Base-by-base conservation (phyloP, 345 rosid species). In the Lepidium aucheri region DNA sequence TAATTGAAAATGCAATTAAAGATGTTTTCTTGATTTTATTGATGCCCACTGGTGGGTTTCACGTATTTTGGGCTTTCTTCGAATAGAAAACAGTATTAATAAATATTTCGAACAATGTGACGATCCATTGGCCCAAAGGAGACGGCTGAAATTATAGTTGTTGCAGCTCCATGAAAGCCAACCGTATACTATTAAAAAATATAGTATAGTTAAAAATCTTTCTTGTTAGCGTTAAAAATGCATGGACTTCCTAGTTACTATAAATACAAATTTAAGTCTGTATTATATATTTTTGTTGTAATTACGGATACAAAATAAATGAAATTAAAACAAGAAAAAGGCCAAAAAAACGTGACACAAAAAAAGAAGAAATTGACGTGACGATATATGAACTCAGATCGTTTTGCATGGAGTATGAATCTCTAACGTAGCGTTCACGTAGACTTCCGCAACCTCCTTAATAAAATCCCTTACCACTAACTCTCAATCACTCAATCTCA, bases 371-470 rank as follows among this genome's bases (percentile, higher is more conserved):
- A 53, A 53, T 13, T 16, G 32, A 28, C 32, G 17, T 60, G 45
- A 34, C 74, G 61, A 24, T 22, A 24, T 22, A 14, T 61, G 40
- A n/a, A 62, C 15, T 44, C 68, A 13, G 34, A 53, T 62, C 62
- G 22, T 53, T 24, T 44, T 26, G 68, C 74, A 62, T 44, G 74
- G 67, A 59, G 67, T 28, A 50, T 51, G 67, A 53, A 70, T 44
- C 10, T 53, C 24, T 44, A 70, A 28, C 74, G 68, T 62, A 34
- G 44, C 47, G 41, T 70, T 16, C 69, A 62, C 69, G 69, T 62
- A 53, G 54, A 62, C 54, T 44, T 70, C 22, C 22, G 22, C 22
- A 20, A 20, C 22, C 22, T 20, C 22, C 62, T 62, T 38, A 26
- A 70, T 70, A 70, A 61, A 53, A 17, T 2, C 63, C 6, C 9